Evolutionary conservation across 768 basidiomycete genomes (phyloP), one percentile per base, ranked within the genome.

Genomic region (Podaxis mareebaensis): DNA sequence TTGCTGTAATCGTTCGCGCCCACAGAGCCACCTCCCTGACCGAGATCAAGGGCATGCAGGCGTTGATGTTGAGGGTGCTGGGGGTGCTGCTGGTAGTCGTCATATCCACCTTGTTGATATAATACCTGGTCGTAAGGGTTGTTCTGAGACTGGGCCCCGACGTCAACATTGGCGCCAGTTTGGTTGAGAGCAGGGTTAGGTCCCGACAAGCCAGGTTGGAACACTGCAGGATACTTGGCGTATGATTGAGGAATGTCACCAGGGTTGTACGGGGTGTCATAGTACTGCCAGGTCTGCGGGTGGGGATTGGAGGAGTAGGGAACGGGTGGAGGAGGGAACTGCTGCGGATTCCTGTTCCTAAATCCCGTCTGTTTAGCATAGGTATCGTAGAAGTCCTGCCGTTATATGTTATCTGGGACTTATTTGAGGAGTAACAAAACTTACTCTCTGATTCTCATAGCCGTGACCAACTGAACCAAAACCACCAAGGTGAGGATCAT

Each of bases 221-320:
- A 92, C 76, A 92, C 86, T 26, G 89, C 73, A 2, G 90, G 89
- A 70, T 91, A 92, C 75, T 92, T 90, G 72, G 87, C 85, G 71
- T 87, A 90, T 3, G 85, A 86, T 68, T 89, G 87, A 5, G 90
- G 87, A 71, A 89, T 80, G 65, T 83, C 83, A 17, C 77, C 79
- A 54, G 80, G 79, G 68, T 72, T 79, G 77, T 92, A 92, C 3
- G 90, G 88, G 1, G 83, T 76, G 53, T 89, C 87, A 65, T 91
- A 92, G 74, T 87, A 91, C 68, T 91, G 89, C 28, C 28, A 28
- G 67, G 86, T 89, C 71, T 90, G 89, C 3, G 87, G 86, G 67
- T 85, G 81, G 65, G 84, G 85, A 73, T 87, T 86, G 67, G 82
- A 87, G 62, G 82, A 83, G 58, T 67, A 65, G 17, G 80, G 81